Base-by-base conservation (phyloP, 768 basidiomycete genomes). In the Tulasnella sp. region DNA sequence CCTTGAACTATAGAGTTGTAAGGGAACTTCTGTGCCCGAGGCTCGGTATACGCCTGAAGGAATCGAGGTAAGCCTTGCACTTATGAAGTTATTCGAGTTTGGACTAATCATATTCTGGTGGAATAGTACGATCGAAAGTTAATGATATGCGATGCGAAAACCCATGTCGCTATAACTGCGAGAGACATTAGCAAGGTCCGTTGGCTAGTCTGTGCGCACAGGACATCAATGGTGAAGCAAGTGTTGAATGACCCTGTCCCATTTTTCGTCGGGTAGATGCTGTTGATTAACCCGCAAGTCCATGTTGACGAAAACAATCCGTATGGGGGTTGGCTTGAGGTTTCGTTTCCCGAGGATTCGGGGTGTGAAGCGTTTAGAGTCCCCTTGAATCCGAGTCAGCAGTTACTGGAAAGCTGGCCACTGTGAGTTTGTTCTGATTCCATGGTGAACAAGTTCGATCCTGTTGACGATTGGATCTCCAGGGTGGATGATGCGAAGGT, bases 121-220 rank as follows among this genome's bases (percentile, higher is more conserved):
- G 29, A 37, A 48, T 60, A 87, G 84, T 73, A 82, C 65, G 86
- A 88, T 63, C 75, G 86, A 61, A 73, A 70, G 67, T 86, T 84
- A 78, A 81, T 78, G 60, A 74, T 87, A 63, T 73, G 85, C 48
- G 81, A 82, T 61, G 74, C 74, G 2, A 69, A 70, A 7, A 77
- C 72, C 4, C 70, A 77, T 41, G 64, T 65, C 3, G 73, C 84
- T 21, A 70, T 88, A 40, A 89, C 86, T 1, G 86, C 85, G 4
- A 76, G 86, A 49, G 77, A 81, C 55, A 67, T 77, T 32, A 61
- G 77, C 23, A 80, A 81, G 74, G 85, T 79, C 64, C 14, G 69
- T 21, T 61, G 43, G 15, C 27, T 21, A 4, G 34, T 51, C 39
- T 23, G 8, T 42, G 4, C 15, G 5, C 17, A 17, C 23, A 4